Percentiles rank a stretch among this genome's conserved stretches.
phyloP scores from a whole-genome alignment of 2,329 filamentous ascomycete genomes.

The Phialemoniopsis sp. region DNA sequence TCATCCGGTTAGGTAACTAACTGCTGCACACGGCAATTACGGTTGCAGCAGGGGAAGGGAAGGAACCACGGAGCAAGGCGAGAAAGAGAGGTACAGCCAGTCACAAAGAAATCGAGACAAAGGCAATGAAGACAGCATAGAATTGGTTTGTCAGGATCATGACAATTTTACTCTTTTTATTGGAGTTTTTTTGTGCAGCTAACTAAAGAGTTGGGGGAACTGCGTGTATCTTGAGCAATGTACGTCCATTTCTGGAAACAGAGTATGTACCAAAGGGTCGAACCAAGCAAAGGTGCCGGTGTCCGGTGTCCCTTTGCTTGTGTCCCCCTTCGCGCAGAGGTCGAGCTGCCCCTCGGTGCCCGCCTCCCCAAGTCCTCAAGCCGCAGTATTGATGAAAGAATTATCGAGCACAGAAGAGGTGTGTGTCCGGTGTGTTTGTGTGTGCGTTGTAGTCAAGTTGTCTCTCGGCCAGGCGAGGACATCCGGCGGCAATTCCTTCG shows the following conservation, averaged over 20 bases:
- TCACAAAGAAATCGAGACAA: too few relatives aligned
- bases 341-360: not conserved
- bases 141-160: not conserved
- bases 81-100: too few relatives aligned
- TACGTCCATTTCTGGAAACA: not conserved
- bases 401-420: not conserved
- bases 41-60: too few relatives aligned
- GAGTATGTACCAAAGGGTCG: not conserved
- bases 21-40: too few relatives aligned
- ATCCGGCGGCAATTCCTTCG: not conserved
- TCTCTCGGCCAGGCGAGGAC: not conserved
- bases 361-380: not conserved
- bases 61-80: too few relatives aligned
- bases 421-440: not conserved
- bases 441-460: not conserved
- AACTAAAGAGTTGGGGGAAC: not conserved
- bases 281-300: not conserved
- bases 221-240: not conserved
- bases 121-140: too few relatives aligned
- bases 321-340: not conserved
- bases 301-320: not conserved
- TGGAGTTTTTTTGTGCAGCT: slow-evolving; percentile 1
- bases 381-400: not conserved
- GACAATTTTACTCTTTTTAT: slow-evolving; percentile 1
- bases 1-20: too few relatives aligned